Conservation (phyloP, 208 protist genomes). For the Acanthamoeba castellanii region DNA sequence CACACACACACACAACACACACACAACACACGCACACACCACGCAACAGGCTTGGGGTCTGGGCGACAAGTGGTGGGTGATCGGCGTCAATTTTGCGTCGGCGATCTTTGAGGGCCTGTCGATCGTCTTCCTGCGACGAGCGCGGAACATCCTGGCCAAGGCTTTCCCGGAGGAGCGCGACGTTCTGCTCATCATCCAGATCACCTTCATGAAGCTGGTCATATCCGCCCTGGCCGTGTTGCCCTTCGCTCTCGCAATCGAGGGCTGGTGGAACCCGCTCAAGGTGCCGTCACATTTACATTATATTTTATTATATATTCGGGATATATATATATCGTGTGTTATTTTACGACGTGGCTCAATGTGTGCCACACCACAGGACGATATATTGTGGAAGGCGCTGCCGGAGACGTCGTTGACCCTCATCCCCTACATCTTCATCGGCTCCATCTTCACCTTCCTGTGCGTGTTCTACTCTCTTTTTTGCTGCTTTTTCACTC, state of each 20-base stretch:
- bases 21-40: too few species aligned
- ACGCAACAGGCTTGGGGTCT: not conserved
- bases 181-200: constrained; percentile 50
- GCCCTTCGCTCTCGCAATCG: constrained; percentile 18
- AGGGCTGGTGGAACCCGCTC: constrained; percentile 36
- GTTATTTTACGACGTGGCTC: too few species aligned
- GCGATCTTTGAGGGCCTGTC: constrained; percentile 39
- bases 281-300: not conserved
- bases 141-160: constrained; percentile 46
- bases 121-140: constrained; percentile 31
- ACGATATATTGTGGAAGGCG: not conserved
- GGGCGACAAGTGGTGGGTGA: constrained; percentile 46
- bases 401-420: not conserved
- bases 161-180: constrained; percentile 39
- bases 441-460: constrained; percentile 38
- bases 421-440: not conserved
- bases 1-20: too few species aligned
- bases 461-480: not conserved
- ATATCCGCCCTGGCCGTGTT: constrained; percentile 33
- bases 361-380: not conserved
- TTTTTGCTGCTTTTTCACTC: too few species aligned
- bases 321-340: too few species aligned
- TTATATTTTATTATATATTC: not conserved
- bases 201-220: constrained; percentile 63
- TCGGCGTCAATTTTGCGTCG: constrained; percentile 25